A percentile compares a stretch with the other conserved stretches of the same genome.
phyloP scores from a whole-genome alignment of 345 rosid genomes.

The Lepidium didymum region DNA sequence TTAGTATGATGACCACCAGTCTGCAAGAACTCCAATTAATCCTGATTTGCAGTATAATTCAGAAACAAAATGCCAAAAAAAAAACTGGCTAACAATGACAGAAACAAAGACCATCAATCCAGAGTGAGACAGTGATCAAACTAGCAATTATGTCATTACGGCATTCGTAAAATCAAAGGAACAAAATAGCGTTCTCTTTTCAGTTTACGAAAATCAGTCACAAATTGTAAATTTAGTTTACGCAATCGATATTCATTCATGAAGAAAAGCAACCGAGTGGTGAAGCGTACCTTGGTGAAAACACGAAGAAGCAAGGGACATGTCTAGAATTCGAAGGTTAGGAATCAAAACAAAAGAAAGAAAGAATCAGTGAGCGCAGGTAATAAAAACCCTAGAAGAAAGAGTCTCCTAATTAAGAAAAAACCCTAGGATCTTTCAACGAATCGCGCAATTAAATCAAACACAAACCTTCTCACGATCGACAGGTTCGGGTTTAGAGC shows the following conservation, averaged over 20 bases:
- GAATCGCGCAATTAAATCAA: not conserved
- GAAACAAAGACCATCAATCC: not conserved
- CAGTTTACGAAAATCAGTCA: not conserved
- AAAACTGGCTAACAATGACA: not conserved
- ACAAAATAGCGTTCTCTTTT: not conserved
- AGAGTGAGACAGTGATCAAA: not conserved
- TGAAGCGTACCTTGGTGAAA: constrained; percentile 70
- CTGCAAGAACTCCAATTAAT: constrained; percentile 32
- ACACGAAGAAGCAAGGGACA: constrained; percentile 92
- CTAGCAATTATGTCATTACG: not conserved
- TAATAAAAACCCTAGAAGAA: not conserved
- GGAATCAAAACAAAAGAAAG: not conserved
- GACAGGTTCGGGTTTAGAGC: constrained; percentile 52
- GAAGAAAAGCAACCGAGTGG: not conserved
- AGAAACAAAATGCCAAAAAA: not conserved
- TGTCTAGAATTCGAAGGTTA: constrained; percentile 43
- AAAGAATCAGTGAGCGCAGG: not conserved
- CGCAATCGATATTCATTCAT: not conserved
- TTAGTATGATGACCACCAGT: constrained; percentile 69
- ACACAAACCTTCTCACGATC: constrained; percentile 76
- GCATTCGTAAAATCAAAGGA: not conserved
- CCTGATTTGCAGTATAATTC: not conserved
- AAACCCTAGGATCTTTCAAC: not conserved
- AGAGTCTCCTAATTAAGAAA: not conserved
- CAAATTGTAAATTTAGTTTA: not conserved